Conservation (phyloP, 352 stramenopile species). For the Globisporangium middletonii region DNA sequence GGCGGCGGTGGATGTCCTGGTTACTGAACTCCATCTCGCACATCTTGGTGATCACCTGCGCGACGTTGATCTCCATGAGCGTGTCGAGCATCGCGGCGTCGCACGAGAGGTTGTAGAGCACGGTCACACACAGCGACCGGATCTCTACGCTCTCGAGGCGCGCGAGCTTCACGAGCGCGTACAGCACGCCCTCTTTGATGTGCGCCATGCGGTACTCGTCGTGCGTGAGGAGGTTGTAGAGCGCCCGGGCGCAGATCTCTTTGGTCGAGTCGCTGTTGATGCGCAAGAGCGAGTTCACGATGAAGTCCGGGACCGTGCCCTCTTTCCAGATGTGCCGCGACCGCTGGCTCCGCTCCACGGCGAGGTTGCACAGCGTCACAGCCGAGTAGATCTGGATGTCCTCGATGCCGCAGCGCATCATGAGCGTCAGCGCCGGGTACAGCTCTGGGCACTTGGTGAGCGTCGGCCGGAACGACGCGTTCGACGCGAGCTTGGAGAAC, state of each 20-base stretch:
- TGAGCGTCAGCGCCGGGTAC: conserved; percentile 72
- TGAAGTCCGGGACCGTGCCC: conserved; percentile 84
- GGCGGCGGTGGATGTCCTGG: conserved; percentile 65
- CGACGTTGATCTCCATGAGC: conserved; percentile 82
- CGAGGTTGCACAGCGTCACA: conserved; percentile 80
- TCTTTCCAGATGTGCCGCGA: conserved; percentile 79
- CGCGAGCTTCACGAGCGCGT: conserved; percentile 84
- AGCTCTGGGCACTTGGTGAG: conserved; percentile 67
- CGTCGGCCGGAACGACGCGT: conserved; percentile 36
- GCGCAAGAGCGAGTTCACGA: conserved; percentile 83
- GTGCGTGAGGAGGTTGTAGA: conserved; percentile 86
- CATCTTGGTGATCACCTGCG: conserved; percentile 81
- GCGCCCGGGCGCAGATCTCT: conserved; percentile 75
- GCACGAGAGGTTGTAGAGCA: conserved; percentile 83
- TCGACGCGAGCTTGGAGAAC: conserved; percentile 70
- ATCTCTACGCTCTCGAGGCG: conserved; percentile 80
- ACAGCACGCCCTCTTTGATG: conserved; percentile 84
- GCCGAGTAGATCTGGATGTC: conserved; percentile 89
- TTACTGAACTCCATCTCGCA: conserved; percentile 83
- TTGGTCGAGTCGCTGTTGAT: conserved; percentile 89
- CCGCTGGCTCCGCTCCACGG: conserved; percentile 54
- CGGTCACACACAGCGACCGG: conserved; percentile 66
- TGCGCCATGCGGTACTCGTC: conserved; percentile 72
- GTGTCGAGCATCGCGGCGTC: conserved; percentile 61
- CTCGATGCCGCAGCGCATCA: conserved; percentile 86